Conservation (phyloP, 192 early-diverging fungal genomes). For the Coemansia javaensis region DNA sequence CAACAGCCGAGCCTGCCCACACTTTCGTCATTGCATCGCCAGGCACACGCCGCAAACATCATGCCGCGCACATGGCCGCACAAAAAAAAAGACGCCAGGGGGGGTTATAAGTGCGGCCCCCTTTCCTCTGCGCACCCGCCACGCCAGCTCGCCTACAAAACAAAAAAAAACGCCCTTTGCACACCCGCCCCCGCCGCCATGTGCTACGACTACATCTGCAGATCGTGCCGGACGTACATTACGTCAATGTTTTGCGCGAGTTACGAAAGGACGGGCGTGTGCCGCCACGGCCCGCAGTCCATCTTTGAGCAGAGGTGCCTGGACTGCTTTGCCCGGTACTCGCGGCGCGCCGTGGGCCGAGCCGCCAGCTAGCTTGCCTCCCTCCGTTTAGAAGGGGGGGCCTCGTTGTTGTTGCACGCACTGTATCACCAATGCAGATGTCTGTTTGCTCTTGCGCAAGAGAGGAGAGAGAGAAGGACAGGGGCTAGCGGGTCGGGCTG, state of each 20-base stretch:
- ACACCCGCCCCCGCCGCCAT: neutral
- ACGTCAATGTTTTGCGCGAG: slow-evolving; percentile 40
- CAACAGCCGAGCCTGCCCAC: too few species aligned
- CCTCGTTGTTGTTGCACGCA: too few species aligned
- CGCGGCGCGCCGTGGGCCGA: slow-evolving; percentile 22
- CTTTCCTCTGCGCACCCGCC: too few species aligned
- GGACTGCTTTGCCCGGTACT: slow-evolving; percentile 37
- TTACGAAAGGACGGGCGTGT: slow-evolving; percentile 23
- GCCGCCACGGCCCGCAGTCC: slow-evolving; percentile 20
- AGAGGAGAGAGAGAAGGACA: neutral
- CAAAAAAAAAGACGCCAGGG: too few species aligned
- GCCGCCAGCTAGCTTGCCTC: slow-evolving; percentile 5
- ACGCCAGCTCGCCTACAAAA: neutral
- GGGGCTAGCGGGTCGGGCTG: slow-evolving; percentile 4
- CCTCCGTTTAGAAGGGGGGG: too few species aligned
- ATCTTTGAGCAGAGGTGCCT: slow-evolving; percentile 28
- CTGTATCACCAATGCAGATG: neutral
- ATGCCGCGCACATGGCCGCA: too few species aligned
- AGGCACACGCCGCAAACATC: too few species aligned
- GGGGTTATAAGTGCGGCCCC: too few species aligned
- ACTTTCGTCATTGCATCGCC: too few species aligned
- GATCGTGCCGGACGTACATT: slow-evolving; percentile 30
- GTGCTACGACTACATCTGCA: slow-evolving; percentile 47
- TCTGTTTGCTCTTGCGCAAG: neutral
- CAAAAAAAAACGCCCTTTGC: neutral